These are phyloP conservation scores for Oryza punctata DNA, from an alignment of 176 grass and related monocot species.

Conservation along the genomic window DNA sequence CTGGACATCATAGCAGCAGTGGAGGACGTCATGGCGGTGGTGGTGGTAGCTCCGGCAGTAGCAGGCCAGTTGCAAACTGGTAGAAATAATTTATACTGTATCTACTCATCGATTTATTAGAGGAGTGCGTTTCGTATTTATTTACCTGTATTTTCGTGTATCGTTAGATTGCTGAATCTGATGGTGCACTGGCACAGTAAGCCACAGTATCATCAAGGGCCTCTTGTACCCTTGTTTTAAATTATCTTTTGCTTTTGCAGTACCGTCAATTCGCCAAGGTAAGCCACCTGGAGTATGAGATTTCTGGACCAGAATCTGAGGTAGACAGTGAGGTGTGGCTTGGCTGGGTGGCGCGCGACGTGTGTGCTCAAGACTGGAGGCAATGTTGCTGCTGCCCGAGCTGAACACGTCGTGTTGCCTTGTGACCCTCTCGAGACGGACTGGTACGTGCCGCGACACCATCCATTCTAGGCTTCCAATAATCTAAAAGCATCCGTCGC, in stretches of 20 bases:
- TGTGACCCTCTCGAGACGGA: background rate
- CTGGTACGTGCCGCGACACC: background rate
- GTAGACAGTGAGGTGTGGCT: too few relatives aligned
- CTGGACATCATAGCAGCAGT: background rate
- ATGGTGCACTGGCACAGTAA: background rate
- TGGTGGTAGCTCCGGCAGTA: conserved; percentile 16
- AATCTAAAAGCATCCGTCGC: background rate
- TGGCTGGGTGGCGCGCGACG: too few relatives aligned
- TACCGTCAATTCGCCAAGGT: too few relatives aligned
- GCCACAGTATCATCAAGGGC: background rate
- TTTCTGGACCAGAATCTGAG: too few relatives aligned
- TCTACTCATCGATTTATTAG: background rate
- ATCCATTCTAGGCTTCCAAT: background rate
- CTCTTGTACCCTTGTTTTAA: too few relatives aligned
- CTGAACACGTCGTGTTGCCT: background rate
- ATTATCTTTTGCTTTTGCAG: too few relatives aligned
- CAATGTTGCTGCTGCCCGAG: too few relatives aligned
- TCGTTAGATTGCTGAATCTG: background rate
- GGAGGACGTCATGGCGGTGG: background rate
- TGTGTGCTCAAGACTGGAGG: too few relatives aligned
- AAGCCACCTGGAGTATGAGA: too few relatives aligned
- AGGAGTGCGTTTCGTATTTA: background rate
- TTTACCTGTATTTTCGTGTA: too few relatives aligned
- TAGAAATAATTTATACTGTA: background rate
- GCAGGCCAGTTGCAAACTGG: background rate